These are phyloP conservation scores for Ustilago lituana DNA, from an alignment of 1,284 basidiomycete genomes.

Conservation along the genomic window DNA sequence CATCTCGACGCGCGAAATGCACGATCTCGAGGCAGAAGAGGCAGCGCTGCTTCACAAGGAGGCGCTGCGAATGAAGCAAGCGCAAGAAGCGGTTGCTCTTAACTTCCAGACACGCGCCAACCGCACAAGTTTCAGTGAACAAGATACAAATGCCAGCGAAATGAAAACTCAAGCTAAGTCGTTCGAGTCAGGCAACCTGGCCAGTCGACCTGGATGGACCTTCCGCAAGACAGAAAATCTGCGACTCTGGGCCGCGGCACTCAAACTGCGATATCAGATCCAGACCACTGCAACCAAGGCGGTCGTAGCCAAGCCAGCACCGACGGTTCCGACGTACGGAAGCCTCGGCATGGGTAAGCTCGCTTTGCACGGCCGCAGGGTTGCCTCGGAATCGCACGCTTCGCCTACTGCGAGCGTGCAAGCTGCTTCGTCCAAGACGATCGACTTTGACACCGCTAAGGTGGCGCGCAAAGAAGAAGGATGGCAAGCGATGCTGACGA, in stretches of 20 bases:
- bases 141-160: neutral
- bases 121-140: slow-evolving; percentile 15
- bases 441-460: slow-evolving; percentile 75
- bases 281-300: slow-evolving; percentile 27
- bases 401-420: neutral
- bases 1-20: slow-evolving; percentile 78
- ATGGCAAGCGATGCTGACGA: slow-evolving; percentile 82
- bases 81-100: slow-evolving; percentile 68
- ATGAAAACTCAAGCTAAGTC: neutral
- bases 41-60: slow-evolving; percentile 67
- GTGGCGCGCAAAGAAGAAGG: slow-evolving; percentile 79
- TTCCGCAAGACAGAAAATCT: slow-evolving; percentile 55
- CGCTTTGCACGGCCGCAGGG: slow-evolving; percentile 32
- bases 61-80: slow-evolving; percentile 51
- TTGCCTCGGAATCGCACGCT: slow-evolving; percentile 24
- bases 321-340: slow-evolving; percentile 12
- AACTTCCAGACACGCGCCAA: slow-evolving; percentile 34
- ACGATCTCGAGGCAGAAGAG: slow-evolving; percentile 68
- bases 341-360: slow-evolving; percentile 40
- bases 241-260: slow-evolving; percentile 44
- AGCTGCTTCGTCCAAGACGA: neutral
- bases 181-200: neutral
- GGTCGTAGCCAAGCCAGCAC: neutral
- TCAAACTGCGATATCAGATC: slow-evolving; percentile 47
- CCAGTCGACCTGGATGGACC: slow-evolving; percentile 44